Evolutionary conservation across 257 asterid species (phyloP).

Genomic region (Thymus quinquecostatus): DNA sequence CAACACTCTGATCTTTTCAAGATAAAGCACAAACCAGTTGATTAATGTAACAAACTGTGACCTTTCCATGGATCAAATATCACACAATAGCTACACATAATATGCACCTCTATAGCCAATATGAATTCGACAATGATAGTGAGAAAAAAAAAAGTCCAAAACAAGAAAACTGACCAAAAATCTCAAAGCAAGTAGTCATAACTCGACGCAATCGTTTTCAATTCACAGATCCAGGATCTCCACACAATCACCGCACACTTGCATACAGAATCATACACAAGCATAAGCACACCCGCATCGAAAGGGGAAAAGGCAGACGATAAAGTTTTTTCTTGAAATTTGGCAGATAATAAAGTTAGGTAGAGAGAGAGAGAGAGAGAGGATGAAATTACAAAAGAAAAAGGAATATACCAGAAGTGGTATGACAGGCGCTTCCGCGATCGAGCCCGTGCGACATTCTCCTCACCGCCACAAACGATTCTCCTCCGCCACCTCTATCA

Average conservation of each 20-base stretch:
- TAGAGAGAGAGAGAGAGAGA: slow-evolving; percentile 1
- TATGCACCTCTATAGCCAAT: neutral
- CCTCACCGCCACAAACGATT: slow-evolving; percentile 90
- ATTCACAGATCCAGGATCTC: slow-evolving; percentile 65
- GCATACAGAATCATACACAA: slow-evolving; percentile 26
- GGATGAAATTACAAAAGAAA: slow-evolving; percentile 23
- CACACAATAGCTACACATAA: neutral
- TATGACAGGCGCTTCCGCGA: slow-evolving; percentile 75
- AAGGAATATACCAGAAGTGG: slow-evolving; percentile 66
- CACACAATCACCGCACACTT: slow-evolving; percentile 38
- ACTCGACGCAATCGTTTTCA: slow-evolving; percentile 45
- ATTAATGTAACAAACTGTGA: slow-evolving; percentile 11
- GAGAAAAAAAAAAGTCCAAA: slow-evolving; percentile 27
- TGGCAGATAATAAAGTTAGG: slow-evolving; percentile 33
- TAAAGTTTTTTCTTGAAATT: slow-evolving; percentile 3
- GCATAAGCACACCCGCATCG: slow-evolving; percentile 27
- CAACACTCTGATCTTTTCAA: slow-evolving; percentile 6
- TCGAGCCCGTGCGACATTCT: slow-evolving; percentile 84
- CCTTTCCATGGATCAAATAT: neutral
- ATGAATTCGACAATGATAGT: slow-evolving; percentile 23
- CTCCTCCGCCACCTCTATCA: slow-evolving; percentile 74
- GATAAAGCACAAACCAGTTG: slow-evolving; percentile 2
- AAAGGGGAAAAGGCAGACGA: slow-evolving; percentile 16
- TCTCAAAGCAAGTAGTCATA: slow-evolving; percentile 75
- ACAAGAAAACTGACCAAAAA: slow-evolving; percentile 64